Evolutionary conservation across 2,329 filamentous ascomycete species (phyloP).

Genomic region (Parastagonospora avenae): DNA sequence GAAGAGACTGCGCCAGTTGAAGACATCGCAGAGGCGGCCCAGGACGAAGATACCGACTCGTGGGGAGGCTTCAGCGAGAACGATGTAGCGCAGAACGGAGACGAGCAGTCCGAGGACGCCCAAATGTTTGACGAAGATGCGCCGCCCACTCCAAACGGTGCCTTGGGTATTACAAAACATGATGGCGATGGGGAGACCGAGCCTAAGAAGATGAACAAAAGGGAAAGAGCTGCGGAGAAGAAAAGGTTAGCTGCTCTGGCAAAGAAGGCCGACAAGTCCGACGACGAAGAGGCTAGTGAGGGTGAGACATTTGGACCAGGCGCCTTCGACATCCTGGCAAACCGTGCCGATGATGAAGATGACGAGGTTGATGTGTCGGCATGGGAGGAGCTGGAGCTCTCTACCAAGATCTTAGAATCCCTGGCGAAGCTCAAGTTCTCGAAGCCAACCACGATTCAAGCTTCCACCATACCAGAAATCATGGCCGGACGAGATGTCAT

Average conservation of each 20-base stretch:
- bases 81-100: conserved; percentile 3
- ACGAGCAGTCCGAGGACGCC: not conserved
- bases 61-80: conserved; percentile 39
- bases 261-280: conserved; percentile 28
- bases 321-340: conserved; percentile 62
- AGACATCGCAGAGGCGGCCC: not conserved
- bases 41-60: conserved; percentile 16
- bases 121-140: conserved; percentile 42
- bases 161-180: conserved; percentile 26
- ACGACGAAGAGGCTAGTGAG: conserved; percentile 30
- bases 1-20: not conserved
- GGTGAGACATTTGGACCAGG: conserved; percentile 39
- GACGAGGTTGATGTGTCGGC: conserved; percentile 74
- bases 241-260: conserved; percentile 14
- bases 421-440: conserved; percentile 80
- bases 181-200: conserved; percentile 11
- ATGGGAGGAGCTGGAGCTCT: conserved; percentile 78
- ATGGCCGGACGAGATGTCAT: conserved; percentile 86
- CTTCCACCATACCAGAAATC: conserved; percentile 78
- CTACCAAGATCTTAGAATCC: conserved; percentile 71
- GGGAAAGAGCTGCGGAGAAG: conserved; percentile 8
- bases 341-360: conserved; percentile 57
- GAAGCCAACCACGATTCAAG: conserved; percentile 82
- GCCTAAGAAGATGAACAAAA: conserved; percentile 19
- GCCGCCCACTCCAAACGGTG: conserved; percentile 17